Evolutionary conservation across 352 stramenopile species (phyloP).

Genomic region (Ophiocytium majus): DNA sequence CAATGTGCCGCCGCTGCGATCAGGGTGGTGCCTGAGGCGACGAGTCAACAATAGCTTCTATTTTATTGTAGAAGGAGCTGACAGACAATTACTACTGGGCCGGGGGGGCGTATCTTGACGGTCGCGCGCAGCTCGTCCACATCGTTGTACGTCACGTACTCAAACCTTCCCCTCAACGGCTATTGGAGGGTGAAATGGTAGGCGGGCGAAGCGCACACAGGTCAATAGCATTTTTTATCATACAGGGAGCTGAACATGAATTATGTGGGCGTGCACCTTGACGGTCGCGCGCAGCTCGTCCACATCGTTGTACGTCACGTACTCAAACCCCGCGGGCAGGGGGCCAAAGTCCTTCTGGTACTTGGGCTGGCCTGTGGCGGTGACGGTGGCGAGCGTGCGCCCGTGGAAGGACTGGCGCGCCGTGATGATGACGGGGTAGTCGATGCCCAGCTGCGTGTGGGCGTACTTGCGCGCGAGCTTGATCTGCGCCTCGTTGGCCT

Average conservation of each 20-base stretch:
- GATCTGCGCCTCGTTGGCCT: constrained; percentile 67
- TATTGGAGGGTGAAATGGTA: no score
- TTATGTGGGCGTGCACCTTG: no score
- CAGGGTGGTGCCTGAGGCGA: no score
- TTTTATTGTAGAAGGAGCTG: no score
- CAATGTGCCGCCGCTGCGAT: no score
- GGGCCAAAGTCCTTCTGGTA: constrained; percentile 76
- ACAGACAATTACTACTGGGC: no score
- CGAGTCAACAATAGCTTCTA: no score
- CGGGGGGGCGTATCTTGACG: no score
- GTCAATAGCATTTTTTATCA: no score
- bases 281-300: constrained; percentile 65
- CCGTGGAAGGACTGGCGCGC: constrained; percentile 75
- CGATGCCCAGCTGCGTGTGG: constrained; percentile 64
- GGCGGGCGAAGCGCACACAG: no score
- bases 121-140: constrained; percentile 62
- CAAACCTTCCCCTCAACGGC: constrained; percentile 66
- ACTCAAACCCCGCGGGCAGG: constrained; percentile 68
- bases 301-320: constrained; percentile 74
- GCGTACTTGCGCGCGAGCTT: constrained; percentile 70
- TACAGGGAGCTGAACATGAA: no score
- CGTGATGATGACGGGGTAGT: constrained; percentile 74
- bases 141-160: constrained; percentile 75
- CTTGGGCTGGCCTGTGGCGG: constrained; percentile 73
- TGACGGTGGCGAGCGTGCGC: constrained; percentile 71